Percentiles rank a stretch among this genome's conserved stretches.
Conservation (phyloP, 179 eudicot species). For the Camellia oleifera region DNA sequence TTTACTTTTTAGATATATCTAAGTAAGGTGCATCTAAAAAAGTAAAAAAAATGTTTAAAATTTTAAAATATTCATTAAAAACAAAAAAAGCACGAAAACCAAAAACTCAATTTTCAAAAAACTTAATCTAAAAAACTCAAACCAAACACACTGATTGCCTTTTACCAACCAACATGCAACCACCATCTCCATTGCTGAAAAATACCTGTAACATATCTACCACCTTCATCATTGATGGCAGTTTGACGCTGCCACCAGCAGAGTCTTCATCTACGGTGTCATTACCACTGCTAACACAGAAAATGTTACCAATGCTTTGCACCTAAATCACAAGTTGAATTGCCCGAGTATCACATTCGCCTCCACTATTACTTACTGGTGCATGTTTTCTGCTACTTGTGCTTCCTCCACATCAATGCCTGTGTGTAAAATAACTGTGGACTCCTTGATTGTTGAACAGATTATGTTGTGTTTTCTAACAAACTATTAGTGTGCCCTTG, state of each 20-base stretch:
- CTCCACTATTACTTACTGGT: neutral
- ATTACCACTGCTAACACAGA: neutral
- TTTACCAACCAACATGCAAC: neutral
- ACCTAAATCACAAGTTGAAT: neutral
- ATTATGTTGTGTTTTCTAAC: no score
- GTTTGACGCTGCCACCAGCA: neutral
- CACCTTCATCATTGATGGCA: neutral
- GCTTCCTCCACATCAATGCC: neutral
- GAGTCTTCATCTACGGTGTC: neutral
- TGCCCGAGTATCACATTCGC: neutral
- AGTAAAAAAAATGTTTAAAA: no score
- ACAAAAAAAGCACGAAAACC: no score
- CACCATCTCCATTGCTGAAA: neutral
- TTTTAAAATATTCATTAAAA: no score
- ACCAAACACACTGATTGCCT: neutral
- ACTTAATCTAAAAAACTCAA: no score
- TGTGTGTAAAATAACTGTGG: neutral
- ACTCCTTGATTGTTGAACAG: no score
- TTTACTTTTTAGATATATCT: no score
- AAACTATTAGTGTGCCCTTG: no score
- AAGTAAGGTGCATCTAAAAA: no score
- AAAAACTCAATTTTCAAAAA: no score
- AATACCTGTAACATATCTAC: neutral
- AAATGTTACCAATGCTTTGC: neutral
- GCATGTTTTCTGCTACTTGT: neutral